Evolutionary conservation across 2,329 filamentous ascomycete genomes (phyloP).

Genomic region (Arachnopeziza araneosa): DNA sequence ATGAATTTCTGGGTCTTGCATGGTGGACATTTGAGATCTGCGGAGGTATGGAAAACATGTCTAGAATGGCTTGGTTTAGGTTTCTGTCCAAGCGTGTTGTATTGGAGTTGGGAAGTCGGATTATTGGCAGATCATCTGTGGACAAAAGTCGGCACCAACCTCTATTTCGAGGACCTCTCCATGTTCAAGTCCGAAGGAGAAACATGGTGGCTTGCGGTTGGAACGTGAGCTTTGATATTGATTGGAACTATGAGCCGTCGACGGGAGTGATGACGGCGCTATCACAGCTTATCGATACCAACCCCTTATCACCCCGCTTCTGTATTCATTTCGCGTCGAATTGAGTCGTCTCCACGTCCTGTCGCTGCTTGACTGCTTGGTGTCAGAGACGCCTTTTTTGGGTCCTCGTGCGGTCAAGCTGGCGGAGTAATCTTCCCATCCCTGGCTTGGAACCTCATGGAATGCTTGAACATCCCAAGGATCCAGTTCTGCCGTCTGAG

Average conservation of each 20-base stretch:
- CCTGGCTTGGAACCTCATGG: background rate
- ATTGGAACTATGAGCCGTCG: background rate
- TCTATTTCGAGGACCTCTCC: background rate
- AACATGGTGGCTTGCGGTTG: background rate
- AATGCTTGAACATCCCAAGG: background rate
- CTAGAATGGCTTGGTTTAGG: background rate
- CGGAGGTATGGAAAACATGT: background rate
- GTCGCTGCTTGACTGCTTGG: background rate
- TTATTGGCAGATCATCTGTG: background rate
- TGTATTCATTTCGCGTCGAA: background rate
- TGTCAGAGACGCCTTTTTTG: background rate
- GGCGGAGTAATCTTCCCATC: background rate
- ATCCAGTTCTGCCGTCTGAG: background rate
- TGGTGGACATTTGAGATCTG: background rate
- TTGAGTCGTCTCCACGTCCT: background rate
- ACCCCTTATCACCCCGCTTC: background rate
- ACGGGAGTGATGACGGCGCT: background rate
- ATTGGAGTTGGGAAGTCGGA: background rate
- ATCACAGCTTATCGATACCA: background rate
- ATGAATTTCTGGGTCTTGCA: background rate
- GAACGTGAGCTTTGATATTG: background rate
- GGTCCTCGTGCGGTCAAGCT: background rate
- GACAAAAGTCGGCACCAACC: background rate
- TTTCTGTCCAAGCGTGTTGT: background rate
- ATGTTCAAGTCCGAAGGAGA: background rate